Percentiles rank a stretch among this genome's conserved stretches.
phyloP scores from a whole-genome alignment of 2,329 filamentous ascomycete species.

The Rhinocladiella similis region DNA sequence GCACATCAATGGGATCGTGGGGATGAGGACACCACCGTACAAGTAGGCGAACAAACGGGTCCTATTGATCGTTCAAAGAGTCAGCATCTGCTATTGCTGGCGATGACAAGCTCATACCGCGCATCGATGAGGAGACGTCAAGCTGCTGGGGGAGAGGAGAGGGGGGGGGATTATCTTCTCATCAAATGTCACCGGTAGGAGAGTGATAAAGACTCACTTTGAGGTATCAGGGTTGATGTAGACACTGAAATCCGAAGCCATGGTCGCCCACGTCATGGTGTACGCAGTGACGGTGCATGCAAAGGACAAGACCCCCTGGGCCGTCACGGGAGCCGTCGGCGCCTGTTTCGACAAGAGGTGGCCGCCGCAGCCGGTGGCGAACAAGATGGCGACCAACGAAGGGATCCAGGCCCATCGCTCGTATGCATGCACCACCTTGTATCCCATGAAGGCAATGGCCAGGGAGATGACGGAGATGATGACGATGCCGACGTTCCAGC shows the following conservation, averaged over 20 bases:
- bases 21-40: slow-evolving; percentile 51
- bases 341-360: slow-evolving; percentile 20
- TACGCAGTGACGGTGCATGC: neutral
- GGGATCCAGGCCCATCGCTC: slow-evolving; percentile 23
- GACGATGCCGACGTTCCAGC: neutral
- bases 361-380: slow-evolving; percentile 26
- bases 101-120: too few species aligned
- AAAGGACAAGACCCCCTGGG: slow-evolving; percentile 36
- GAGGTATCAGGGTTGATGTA: neutral
- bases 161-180: too few species aligned
- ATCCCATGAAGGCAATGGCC: slow-evolving; percentile 1
- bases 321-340: slow-evolving; percentile 36
- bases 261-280: slow-evolving; percentile 5
- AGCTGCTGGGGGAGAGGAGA: too few species aligned
- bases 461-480: slow-evolving; percentile 4
- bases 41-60: neutral
- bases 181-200: too few species aligned
- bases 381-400: slow-evolving; percentile 21
- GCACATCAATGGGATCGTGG: slow-evolving; percentile 61
- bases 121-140: too few species aligned
- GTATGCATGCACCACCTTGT: slow-evolving; percentile 1
- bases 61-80: neutral
- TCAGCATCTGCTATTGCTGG: too few species aligned
- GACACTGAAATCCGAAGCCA: neutral
- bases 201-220: neutral